Evolutionary conservation across 371 early-diverging fungal species (phyloP).

Genomic region (Funneliformis caledonium): DNA sequence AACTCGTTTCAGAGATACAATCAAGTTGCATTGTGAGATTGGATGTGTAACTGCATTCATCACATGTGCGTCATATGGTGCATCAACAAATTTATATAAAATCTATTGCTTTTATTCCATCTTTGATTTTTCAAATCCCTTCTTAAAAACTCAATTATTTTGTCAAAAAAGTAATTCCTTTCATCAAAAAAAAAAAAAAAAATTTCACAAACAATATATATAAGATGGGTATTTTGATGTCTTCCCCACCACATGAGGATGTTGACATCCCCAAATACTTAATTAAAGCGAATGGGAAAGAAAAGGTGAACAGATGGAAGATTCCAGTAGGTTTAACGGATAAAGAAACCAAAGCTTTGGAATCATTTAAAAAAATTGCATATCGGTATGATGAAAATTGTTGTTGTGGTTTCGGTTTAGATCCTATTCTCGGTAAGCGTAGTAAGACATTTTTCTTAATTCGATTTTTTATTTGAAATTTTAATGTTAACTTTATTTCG

Average conservation of each 20-base stretch:
- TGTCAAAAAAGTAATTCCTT: no score
- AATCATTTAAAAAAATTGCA: constrained; percentile 35
- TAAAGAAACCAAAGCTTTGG: constrained; percentile 26
- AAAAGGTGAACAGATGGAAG: constrained; percentile 28
- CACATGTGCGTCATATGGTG: not conserved
- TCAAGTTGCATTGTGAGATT: not conserved
- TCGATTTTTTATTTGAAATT: not conserved
- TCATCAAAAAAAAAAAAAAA: no score
- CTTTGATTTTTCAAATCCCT: no score
- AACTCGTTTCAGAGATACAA: not conserved
- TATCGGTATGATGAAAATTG: constrained; percentile 13
- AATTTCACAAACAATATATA: not conserved
- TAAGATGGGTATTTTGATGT: not conserved
- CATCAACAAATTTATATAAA: not conserved
- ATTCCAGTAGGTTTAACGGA: constrained; percentile 26
- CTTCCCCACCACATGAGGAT: not conserved
- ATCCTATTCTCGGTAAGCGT: constrained; percentile 52
- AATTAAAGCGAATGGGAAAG: not conserved
- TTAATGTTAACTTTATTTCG: not conserved
- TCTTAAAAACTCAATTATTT: no score
- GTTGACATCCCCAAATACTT: not conserved
- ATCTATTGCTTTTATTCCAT: no score
- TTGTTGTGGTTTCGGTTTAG: constrained; percentile 52
- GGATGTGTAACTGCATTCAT: not conserved
- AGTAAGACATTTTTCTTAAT: not conserved